phyloP scores from a whole-genome alignment of 1,284 basidiomycete genomes.

The Cutaneotrichosporon curvatum region DNA sequence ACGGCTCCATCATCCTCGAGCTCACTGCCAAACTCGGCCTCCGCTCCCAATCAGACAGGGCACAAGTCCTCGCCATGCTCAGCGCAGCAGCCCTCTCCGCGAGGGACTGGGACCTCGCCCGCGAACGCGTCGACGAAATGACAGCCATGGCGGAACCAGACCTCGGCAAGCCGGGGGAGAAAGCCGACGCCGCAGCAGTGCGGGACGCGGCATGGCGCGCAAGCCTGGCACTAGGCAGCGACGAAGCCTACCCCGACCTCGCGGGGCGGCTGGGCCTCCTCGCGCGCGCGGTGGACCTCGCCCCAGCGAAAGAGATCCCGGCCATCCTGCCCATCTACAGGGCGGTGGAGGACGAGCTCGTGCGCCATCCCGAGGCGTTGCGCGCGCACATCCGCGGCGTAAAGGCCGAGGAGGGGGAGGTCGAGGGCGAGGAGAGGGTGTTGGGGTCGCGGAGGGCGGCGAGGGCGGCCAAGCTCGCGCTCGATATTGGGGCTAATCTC shows the following conservation, averaged over 20 bases:
- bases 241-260: conserved; percentile 63
- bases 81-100: conserved; percentile 71
- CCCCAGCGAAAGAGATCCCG: conserved; percentile 67
- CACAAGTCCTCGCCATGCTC: conserved; percentile 67
- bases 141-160: conserved; percentile 52
- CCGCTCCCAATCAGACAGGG: conserved; percentile 54
- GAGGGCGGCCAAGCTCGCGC: conserved; percentile 36
- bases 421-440: conserved; percentile 27
- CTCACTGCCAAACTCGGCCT: conserved; percentile 80
- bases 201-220: conserved; percentile 52
- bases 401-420: not conserved
- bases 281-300: conserved; percentile 78
- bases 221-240: conserved; percentile 56
- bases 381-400: not conserved
- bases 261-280: conserved; percentile 62
- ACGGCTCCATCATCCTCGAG: conserved; percentile 81
- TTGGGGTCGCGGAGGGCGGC: conserved; percentile 41
- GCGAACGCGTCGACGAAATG: conserved; percentile 65
- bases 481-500: conserved; percentile 8
- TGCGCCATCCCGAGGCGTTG: conserved; percentile 3
- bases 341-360: conserved; percentile 37
- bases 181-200: conserved; percentile 3
- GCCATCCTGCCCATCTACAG: conserved; percentile 69
- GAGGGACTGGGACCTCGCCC: conserved; percentile 68
- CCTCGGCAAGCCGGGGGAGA: not conserved